These are phyloP conservation scores for Iris pallida DNA, from an alignment of 116 monocot genomes.

Conservation along the genomic window DNA sequence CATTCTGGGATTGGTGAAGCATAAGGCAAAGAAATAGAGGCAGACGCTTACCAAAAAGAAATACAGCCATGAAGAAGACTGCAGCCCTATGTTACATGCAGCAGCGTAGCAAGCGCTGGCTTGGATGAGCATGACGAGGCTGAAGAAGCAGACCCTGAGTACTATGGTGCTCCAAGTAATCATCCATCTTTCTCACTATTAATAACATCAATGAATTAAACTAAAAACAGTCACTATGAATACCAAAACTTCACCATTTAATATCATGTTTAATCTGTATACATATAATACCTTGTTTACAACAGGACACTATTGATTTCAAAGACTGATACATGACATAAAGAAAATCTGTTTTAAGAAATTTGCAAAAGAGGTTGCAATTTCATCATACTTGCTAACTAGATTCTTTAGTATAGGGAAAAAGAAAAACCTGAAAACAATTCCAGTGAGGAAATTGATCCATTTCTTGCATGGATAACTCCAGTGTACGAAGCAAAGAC, in stretches of 20 bases:
- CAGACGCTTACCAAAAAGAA: constrained; percentile 31
- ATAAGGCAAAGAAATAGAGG: constrained; percentile 56
- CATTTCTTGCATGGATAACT: neutral
- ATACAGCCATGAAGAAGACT: constrained; percentile 18
- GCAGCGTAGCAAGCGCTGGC: constrained; percentile 4
- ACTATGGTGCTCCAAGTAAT: constrained; percentile 44
- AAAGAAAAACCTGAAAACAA: too few species aligned
- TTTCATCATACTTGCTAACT: too few species aligned
- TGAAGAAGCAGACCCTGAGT: constrained; percentile 31
- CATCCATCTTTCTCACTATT: constrained; percentile 1
- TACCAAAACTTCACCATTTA: neutral
- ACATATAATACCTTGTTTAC: neutral
- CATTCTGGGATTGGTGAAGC: constrained; percentile 50
- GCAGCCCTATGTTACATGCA: neutral
- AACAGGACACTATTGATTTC: too few species aligned
- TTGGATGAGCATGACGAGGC: constrained; percentile 18
- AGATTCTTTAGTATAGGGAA: neutral
- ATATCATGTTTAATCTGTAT: neutral
- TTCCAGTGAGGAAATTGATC: too few species aligned
- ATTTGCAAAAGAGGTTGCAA: too few species aligned
- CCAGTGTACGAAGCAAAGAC: constrained; percentile 46
- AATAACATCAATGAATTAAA: neutral
- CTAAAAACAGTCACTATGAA: neutral
- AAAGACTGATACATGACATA: too few species aligned
- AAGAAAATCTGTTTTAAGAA: too few species aligned